Base-by-base conservation (phyloP, 1,139 yeast genomes). In the Suhomyces choctaworum region DNA sequence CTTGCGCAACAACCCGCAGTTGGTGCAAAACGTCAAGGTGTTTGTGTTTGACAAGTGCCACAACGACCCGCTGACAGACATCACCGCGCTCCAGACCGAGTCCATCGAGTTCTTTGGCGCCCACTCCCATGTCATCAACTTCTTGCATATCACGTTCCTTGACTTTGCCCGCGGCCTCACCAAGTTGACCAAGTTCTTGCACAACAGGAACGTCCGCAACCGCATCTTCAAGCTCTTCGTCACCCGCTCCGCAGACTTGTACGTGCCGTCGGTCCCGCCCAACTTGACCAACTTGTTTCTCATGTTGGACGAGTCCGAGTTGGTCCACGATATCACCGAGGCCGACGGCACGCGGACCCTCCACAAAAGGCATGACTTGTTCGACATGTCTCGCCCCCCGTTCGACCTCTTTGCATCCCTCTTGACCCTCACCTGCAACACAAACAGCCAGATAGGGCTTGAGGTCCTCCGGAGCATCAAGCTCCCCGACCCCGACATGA, bases 21-120 rank as follows among this genome's bases (percentile, higher is more conserved):
- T 63, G 32, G 38, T 64, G 3, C 56, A 52, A 21, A 47, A 48
- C 24, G 48, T 66, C 34, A 52, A 52, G 39, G 61, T 47, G 36
- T 64, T 66, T 39, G 56, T 64, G 10, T 64, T 66, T 46, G 71
- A 65, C 39, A 64, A 64, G 42, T 62, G 70, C 45, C 50, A 51
- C 36, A 39, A 52, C 12, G 46, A 46, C 27, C 48, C 39, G 10
- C 29, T 26, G 5, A 28, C 34, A 10, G 54, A 52, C 21, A 39
- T 54, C 9, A 44, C 45, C 19, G 15, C 22, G n/a, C 32, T 58
- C 15, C 67, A 63, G 41, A 34, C 48, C 8, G 45, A 51, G 22
- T 41, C 62, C 12, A 52, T 64, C 25, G 60, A 56, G 6, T 56
- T 55, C 36, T 62, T 66, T 44, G 68, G 62, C 2, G 22, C 40